phyloP scores from a whole-genome alignment of 805 yeast species.

The Candida insectalens region DNA sequence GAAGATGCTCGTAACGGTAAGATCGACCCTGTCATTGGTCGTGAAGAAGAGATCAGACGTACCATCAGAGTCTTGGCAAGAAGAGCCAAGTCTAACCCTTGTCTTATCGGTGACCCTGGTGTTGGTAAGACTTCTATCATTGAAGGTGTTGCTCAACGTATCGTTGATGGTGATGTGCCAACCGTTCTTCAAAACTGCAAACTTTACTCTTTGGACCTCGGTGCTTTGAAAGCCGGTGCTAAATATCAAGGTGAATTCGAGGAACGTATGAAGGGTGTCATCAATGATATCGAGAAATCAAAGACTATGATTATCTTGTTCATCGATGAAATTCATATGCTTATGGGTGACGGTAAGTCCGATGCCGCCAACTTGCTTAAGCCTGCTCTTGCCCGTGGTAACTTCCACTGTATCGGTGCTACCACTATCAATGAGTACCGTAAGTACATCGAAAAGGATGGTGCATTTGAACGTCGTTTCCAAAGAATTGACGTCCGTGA shows the following conservation, averaged over 20 bases:
- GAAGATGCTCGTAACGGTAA: slow-evolving; percentile 90
- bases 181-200: slow-evolving; percentile 72
- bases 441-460: slow-evolving; percentile 88
- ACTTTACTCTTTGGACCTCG: slow-evolving; percentile 83
- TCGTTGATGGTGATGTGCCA: slow-evolving; percentile 93
- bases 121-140: slow-evolving; percentile 98
- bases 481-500: slow-evolving; percentile 95
- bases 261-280: slow-evolving; percentile 94
- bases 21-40: slow-evolving; percentile 96
- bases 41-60: slow-evolving; percentile 96
- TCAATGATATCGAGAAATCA: slow-evolving; percentile 86
- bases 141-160: slow-evolving; percentile 97
- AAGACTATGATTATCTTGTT: slow-evolving; percentile 80
- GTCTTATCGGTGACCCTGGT: slow-evolving; percentile 97
- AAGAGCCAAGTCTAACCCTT: slow-evolving; percentile 94
- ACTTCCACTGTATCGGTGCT: slow-evolving; percentile 96
- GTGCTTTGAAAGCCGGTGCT: slow-evolving; percentile 97
- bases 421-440: slow-evolving; percentile 94
- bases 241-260: slow-evolving; percentile 98
- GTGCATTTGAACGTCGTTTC: slow-evolving; percentile 97
- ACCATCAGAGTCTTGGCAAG: slow-evolving; percentile 94
- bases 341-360: slow-evolving; percentile 98
- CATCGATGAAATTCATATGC: slow-evolving; percentile 97
- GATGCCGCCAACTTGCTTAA: slow-evolving; percentile 95
- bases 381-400: slow-evolving; percentile 96